Evolutionary conservation across 2,329 filamentous ascomycete genomes (phyloP).

Genomic region (Penicillium sp.): DNA sequence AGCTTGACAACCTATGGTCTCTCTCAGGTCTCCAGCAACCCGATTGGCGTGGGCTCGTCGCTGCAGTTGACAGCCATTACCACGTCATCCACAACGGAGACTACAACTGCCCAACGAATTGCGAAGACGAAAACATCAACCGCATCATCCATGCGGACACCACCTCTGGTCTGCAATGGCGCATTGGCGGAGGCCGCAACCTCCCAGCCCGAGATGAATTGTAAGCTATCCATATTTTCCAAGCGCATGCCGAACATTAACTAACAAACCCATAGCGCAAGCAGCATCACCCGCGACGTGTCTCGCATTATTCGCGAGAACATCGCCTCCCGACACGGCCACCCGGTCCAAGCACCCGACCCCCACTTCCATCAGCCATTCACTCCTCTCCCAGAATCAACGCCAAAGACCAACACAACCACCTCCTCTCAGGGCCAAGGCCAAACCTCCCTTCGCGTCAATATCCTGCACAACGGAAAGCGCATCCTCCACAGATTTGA

Average conservation of each 20-base stretch:
- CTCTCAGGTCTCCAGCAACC: slow-evolving; percentile 42
- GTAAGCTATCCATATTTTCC: slow-evolving; percentile 26
- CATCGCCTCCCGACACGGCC: slow-evolving; percentile 26
- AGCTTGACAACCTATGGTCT: slow-evolving; percentile 42
- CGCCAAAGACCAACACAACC: slow-evolving; percentile 2
- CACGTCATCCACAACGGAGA: slow-evolving; percentile 39
- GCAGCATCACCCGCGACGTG: slow-evolving; percentile 41
- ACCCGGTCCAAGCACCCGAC: slow-evolving; percentile 10
- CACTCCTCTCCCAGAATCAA: slow-evolving; percentile 7
- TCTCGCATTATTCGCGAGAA: slow-evolving; percentile 42
- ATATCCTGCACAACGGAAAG: slow-evolving; percentile 39
- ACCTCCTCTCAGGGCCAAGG: slow-evolving; percentile 7
- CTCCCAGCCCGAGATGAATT: slow-evolving; percentile 40
- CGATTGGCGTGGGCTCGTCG: slow-evolving; percentile 44
- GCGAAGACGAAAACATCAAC: slow-evolving; percentile 36
- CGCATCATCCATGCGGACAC: slow-evolving; percentile 37
- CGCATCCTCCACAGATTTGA: slow-evolving; percentile 40
- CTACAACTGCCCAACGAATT: slow-evolving; percentile 30
- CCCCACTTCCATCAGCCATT: slow-evolving; percentile 18
- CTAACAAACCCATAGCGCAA: slow-evolving; percentile 36
- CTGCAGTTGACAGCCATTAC: slow-evolving; percentile 45
- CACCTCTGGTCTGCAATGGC: slow-evolving; percentile 34
- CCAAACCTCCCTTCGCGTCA: slow-evolving; percentile 37
- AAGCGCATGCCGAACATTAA: background rate
- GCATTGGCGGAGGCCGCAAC: slow-evolving; percentile 33